These are phyloP conservation scores for Termitomyces sp. DNA, from an alignment of 768 basidiomycete genomes.

Conservation along the genomic window DNA sequence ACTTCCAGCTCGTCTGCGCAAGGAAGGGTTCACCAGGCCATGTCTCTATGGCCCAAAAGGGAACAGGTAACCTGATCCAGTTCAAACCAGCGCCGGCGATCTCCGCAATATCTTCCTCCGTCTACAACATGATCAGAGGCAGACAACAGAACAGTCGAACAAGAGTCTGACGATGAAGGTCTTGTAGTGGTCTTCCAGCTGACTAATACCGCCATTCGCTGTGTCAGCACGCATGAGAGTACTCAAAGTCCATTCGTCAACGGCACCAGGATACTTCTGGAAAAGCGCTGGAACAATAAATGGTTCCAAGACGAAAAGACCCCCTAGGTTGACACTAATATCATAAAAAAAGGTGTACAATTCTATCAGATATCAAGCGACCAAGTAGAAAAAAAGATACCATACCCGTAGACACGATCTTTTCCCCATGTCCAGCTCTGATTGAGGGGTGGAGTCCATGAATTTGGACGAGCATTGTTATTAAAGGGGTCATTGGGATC, in stretches of 20 bases:
- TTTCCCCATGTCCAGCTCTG: constrained; percentile 66
- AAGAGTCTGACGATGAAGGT: constrained; percentile 68
- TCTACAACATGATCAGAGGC: constrained; percentile 36
- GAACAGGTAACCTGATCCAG: constrained; percentile 79
- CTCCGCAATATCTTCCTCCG: constrained; percentile 85
- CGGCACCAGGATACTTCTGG: constrained; percentile 57
- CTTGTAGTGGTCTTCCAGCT: constrained; percentile 75
- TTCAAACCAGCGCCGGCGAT: constrained; percentile 89
- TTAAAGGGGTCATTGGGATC: constrained; percentile 74
- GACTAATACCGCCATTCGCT: constrained; percentile 41
- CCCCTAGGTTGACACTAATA: constrained; percentile 69
- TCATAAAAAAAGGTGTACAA: constrained; percentile 4
- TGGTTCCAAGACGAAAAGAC: constrained; percentile 74
- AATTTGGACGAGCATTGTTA: constrained; percentile 68
- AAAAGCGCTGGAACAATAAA: constrained; percentile 62
- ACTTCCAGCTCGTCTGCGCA: constrained; percentile 71
- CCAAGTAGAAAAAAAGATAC: constrained; percentile 3
- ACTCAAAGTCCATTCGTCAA: constrained; percentile 76
- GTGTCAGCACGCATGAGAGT: constrained; percentile 55
- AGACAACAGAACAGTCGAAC: not conserved
- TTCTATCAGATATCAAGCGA: constrained; percentile 7
- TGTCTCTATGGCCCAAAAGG: constrained; percentile 78
- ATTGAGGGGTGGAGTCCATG: constrained; percentile 78
- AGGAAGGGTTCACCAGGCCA: constrained; percentile 79
- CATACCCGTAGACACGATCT: constrained; percentile 59